Evolutionary conservation across 169 alveolate species (phyloP).

Genomic region (Babesia sp.): DNA sequence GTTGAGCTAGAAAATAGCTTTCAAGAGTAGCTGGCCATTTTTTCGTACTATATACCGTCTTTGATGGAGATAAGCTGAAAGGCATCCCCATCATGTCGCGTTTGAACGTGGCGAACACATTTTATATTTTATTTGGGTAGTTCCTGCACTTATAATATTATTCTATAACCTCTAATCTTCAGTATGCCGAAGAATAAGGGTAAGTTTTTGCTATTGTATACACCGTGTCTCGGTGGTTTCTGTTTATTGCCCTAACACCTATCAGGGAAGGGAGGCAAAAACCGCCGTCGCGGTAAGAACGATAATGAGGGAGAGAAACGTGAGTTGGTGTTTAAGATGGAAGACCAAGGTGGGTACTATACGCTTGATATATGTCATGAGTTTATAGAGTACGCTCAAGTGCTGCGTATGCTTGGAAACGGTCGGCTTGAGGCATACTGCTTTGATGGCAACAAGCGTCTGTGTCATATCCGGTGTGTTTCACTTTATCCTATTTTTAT

Average conservation of each 20-base stretch:
- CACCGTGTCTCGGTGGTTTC: not conserved
- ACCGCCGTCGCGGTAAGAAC: conserved; percentile 96
- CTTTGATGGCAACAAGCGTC: conserved; percentile 95
- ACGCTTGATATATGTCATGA: not conserved
- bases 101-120: not conserved
- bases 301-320: conserved; percentile 92
- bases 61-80: not conserved
- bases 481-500: not conserved
- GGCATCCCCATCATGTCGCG: conserved; percentile 19
- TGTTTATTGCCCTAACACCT: conserved; percentile 8
- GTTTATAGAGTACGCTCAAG: conserved; percentile 92
- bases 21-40: not conserved
- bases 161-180: not conserved
- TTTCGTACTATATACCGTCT: not conserved
- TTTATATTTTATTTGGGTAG: not conserved
- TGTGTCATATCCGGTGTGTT: conserved; percentile 92
- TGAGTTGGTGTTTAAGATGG: conserved; percentile 94
- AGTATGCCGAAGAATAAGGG: conserved; percentile 88
- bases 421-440: conserved; percentile 97
- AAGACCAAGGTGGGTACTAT: conserved; percentile 87
- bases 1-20: conserved; percentile 50
- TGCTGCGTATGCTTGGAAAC: conserved; percentile 96
- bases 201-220: not conserved
- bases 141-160: not conserved
- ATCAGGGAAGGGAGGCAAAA: conserved; percentile 97